Percentiles rank a stretch among this genome's conserved stretches.
phyloP scores from a whole-genome alignment of 2,329 filamentous ascomycete genomes.

The Fusarium nanum region DNA sequence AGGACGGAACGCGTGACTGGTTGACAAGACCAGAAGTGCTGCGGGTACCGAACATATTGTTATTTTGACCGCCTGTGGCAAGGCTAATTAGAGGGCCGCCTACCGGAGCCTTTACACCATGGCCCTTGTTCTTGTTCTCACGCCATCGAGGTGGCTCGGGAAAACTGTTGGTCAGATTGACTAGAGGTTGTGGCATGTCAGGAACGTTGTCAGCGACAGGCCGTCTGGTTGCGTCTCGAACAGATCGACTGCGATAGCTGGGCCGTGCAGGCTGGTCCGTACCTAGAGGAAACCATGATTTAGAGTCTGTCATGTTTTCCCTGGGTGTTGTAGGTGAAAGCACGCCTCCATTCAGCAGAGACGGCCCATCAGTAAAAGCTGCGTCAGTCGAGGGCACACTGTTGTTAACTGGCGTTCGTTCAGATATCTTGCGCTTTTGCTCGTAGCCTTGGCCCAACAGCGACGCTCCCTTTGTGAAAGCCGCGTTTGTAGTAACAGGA shows the following conservation, averaged over 20 bases:
- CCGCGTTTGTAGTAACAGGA: conserved; percentile 43
- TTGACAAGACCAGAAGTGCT: conserved; percentile 37
- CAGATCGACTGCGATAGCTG: conserved; percentile 48
- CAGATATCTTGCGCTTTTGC: conserved; percentile 56
- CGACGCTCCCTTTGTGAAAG: conserved; percentile 68
- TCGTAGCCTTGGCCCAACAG: conserved; percentile 63
- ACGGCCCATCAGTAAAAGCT: conserved; percentile 68
- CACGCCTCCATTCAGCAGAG: conserved; percentile 62
- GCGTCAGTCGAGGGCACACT: conserved; percentile 47
- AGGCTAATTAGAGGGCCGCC: conserved; percentile 61
- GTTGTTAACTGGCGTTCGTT: conserved; percentile 43
- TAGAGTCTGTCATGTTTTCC: conserved; percentile 47
- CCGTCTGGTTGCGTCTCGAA: conserved; percentile 29
- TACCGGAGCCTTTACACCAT: conserved; percentile 55
- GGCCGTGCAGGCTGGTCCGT: conserved; percentile 50
- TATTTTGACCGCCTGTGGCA: conserved; percentile 50
- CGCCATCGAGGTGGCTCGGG: conserved; percentile 70
- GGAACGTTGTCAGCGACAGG: conserved; percentile 45
- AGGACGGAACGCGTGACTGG: conserved; percentile 25
- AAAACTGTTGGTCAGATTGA: conserved; percentile 73
- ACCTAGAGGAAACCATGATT: conserved; percentile 54
- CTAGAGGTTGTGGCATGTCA: conserved; percentile 67
- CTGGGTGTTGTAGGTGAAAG: conserved; percentile 35
- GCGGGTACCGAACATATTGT: conserved; percentile 18
- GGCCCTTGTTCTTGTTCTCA: conserved; percentile 65